Base-by-base conservation (phyloP, 2,329 filamentous ascomycete genomes). In the Alternaria postmessia region DNA sequence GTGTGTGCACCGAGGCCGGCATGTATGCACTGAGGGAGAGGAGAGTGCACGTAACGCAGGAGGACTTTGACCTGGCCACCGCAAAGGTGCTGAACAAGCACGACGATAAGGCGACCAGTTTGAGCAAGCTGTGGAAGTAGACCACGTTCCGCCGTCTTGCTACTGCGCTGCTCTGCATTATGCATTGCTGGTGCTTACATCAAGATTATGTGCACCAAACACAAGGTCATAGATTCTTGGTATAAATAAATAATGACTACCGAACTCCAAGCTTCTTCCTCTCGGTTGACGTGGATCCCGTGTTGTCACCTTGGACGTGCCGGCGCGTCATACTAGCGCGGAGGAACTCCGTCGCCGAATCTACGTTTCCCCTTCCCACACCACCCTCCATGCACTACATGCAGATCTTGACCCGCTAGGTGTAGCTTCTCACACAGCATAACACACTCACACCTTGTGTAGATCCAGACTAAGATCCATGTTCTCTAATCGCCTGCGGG, bases 1-100 rank as follows among this genome's bases (percentile, higher is more conserved):
- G 95, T 83, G 95, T 99, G 48, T 99, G 95, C 80, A 99, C 95
- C 46, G 95, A 99, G 81, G 93, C 95, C 3, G 95, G 95, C 73
- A 99, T 99, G 95, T 99, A 95, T 77, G 95, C 95, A 14, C 85
- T 99, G 66, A 89, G 95, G 71, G 95, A 99, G 83, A 87, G 95
- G 77, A 89, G 95, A 81, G 94, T 99, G 60, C 95, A 99, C 79
- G 95, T 99, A 68, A 99, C 95, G 38, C 95, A 99, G 80, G 95
- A 99, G 82, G 95, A 99, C 81, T 99, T 99, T 79, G 95, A 99
- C 80, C 86, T 99, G 64, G 95, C 95, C 34, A 99, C 95, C 7
- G 95, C 95, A 78, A 99, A 99, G 91, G 94, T 99, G 62, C 87
- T 99, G 78, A 98, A 99, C 88, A 98, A 97, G 87, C 95, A 98